Evolutionary conservation across 2,329 filamentous ascomycete genomes (phyloP).

Genomic region (Teratosphaeria viscida): DNA sequence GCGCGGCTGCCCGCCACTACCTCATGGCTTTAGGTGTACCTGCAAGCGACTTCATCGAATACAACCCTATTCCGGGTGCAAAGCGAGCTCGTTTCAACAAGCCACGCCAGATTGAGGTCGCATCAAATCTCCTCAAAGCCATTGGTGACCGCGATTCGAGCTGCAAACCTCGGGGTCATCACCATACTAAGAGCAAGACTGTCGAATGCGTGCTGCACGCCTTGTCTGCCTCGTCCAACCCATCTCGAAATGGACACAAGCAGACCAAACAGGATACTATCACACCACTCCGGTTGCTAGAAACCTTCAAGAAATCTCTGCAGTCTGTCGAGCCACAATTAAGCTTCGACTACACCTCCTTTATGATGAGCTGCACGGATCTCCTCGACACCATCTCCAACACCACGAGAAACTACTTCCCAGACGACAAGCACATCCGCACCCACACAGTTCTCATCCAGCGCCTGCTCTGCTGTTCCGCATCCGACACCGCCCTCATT

Average conservation of each 20-base stretch:
- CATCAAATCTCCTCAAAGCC: background rate
- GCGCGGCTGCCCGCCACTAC: background rate
- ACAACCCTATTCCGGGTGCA: background rate
- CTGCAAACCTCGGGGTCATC: background rate
- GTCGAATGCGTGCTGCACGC: slow-evolving; percentile 1
- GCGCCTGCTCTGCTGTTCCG: background rate
- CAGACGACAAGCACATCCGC: background rate
- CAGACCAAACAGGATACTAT: background rate
- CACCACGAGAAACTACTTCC: background rate
- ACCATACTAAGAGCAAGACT: slow-evolving; percentile 1
- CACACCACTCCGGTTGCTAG: slow-evolving; percentile 4
- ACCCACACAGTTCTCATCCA: background rate
- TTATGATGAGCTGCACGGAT: slow-evolving; percentile 2
- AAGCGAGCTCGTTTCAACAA: background rate
- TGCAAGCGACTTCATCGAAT: background rate
- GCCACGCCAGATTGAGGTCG: background rate
- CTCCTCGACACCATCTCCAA: background rate
- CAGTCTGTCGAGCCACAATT: slow-evolving; percentile 5
- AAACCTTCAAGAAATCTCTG: slow-evolving; percentile 4
- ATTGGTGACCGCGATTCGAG: background rate
- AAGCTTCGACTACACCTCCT: slow-evolving; percentile 9
- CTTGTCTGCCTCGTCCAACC: too few relatives aligned
- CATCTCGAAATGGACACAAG: background rate
- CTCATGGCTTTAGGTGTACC: slow-evolving; percentile 1
- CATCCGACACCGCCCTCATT: background rate